Percentiles rank a stretch among this genome's conserved stretches.
Conservation (phyloP, 192 early-diverging fungal genomes). For the Umbelopsis ramanniana region DNA sequence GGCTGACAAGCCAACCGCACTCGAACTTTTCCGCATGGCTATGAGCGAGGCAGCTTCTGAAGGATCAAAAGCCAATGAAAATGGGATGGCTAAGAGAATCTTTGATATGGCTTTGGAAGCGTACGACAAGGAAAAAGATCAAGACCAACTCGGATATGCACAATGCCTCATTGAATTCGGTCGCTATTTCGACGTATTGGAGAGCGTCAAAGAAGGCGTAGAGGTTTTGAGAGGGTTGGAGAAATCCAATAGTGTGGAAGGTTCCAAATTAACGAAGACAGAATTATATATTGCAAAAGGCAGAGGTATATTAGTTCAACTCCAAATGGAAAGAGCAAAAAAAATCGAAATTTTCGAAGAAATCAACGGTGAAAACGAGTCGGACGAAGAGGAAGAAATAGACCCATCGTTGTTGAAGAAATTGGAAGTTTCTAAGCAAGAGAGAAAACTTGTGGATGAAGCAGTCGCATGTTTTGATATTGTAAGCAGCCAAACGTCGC, state of each 20-base stretch:
- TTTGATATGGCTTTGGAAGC: slow-evolving; percentile 63
- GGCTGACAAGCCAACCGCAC: slow-evolving; percentile 45
- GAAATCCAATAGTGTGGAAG: not conserved
- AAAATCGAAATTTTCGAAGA: slow-evolving; percentile 8
- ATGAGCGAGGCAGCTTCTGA: slow-evolving; percentile 47
- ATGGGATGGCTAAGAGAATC: slow-evolving; percentile 47
- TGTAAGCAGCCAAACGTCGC: not conserved
- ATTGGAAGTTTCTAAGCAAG: slow-evolving; percentile 20
- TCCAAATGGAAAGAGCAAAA: slow-evolving; percentile 13
- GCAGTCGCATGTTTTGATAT: slow-evolving; percentile 22
- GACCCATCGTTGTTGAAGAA: slow-evolving; percentile 24
- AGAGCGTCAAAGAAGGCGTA: slow-evolving; percentile 40
- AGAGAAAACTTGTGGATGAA: slow-evolving; percentile 28
- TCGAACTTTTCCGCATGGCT: slow-evolving; percentile 64
- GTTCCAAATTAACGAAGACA: not conserved
- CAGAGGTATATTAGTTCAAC: slow-evolving; percentile 16
- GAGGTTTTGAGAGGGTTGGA: slow-evolving; percentile 24
- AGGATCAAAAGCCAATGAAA: slow-evolving; percentile 21
- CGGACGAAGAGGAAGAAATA: slow-evolving; percentile 31
- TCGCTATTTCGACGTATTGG: slow-evolving; percentile 27
- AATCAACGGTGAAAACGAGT: slow-evolving; percentile 16
- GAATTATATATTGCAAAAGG: slow-evolving; percentile 11
- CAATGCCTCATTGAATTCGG: slow-evolving; percentile 39
- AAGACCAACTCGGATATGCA: slow-evolving; percentile 41
- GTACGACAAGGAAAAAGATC: slow-evolving; percentile 43